These are phyloP conservation scores for Fusarium sp. DNA, from an alignment of 2,329 filamentous ascomycete species.

Conservation along the genomic window DNA sequence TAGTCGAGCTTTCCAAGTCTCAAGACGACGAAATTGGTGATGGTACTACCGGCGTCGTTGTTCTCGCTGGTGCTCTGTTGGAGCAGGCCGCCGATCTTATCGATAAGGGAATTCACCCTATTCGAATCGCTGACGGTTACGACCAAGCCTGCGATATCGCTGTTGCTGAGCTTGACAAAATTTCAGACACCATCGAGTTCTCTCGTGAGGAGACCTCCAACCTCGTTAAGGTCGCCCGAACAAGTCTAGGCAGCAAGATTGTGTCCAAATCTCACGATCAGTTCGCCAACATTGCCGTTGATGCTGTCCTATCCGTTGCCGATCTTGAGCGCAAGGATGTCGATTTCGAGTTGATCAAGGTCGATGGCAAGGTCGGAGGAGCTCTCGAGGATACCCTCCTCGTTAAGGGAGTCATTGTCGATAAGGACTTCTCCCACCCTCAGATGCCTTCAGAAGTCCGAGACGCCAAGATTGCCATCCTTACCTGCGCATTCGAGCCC, in stretches of 20 bases:
- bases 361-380: constrained; percentile 97
- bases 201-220: constrained; percentile 83
- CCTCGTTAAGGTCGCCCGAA: constrained; percentile 93
- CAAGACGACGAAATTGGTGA: constrained; percentile 99
- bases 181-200: constrained; percentile 93
- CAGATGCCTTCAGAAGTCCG: constrained; percentile 97
- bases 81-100: constrained; percentile 98
- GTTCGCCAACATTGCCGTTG: constrained; percentile 96
- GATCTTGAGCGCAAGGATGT: constrained; percentile 97
- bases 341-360: constrained; percentile 99
- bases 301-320: constrained; percentile 95
- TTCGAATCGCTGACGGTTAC: constrained; percentile 97
- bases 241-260: constrained; percentile 97
- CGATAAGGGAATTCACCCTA: constrained; percentile 99
- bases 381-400: constrained; percentile 92
- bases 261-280: constrained; percentile 99
- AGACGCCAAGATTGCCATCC: constrained; percentile 96
- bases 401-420: constrained; percentile 97
- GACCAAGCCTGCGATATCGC: constrained; percentile 98
- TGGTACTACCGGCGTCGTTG: constrained; percentile 97
- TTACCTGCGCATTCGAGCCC: constrained; percentile 98
- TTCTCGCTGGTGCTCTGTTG: constrained; percentile 91
- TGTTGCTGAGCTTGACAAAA: constrained; percentile 89
- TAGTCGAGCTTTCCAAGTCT: constrained; percentile 97
- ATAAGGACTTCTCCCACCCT: constrained; percentile 99